Conservation (phyloP, 345 rosid species). For the Melaleuca quinquenervia region DNA sequence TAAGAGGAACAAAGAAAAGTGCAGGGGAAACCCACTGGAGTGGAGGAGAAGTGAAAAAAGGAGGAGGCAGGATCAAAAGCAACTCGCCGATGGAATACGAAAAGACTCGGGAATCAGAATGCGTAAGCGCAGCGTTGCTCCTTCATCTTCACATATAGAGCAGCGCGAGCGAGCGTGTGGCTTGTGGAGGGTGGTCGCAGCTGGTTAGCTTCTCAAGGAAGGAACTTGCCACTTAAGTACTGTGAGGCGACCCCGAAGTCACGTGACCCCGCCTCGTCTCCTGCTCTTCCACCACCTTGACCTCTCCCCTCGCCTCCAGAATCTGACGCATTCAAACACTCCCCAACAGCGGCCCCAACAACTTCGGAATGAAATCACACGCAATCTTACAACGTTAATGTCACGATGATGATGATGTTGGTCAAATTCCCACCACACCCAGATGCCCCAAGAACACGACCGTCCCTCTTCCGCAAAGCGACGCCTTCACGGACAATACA, state of each 20-base stretch:
- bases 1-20: background rate
- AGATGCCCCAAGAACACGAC: no score
- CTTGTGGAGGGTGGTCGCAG: background rate
- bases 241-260: background rate
- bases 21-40: background rate
- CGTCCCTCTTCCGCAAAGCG: background rate
- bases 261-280: background rate
- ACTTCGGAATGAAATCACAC: background rate
- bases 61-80: background rate
- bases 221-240: background rate
- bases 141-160: background rate
- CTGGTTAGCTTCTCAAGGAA: background rate
- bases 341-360: background rate
- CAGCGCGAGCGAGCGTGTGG: background rate
- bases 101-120: background rate
- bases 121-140: background rate
- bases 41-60: background rate
- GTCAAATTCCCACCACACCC: background rate
- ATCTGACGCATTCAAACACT: background rate
- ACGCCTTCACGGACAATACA: background rate
- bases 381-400: background rate
- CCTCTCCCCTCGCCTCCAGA: background rate
- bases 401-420: background rate
- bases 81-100: background rate
- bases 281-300: background rate